Conservation (phyloP, 1,284 basidiomycete genomes). For the Austroboletus niveus region DNA sequence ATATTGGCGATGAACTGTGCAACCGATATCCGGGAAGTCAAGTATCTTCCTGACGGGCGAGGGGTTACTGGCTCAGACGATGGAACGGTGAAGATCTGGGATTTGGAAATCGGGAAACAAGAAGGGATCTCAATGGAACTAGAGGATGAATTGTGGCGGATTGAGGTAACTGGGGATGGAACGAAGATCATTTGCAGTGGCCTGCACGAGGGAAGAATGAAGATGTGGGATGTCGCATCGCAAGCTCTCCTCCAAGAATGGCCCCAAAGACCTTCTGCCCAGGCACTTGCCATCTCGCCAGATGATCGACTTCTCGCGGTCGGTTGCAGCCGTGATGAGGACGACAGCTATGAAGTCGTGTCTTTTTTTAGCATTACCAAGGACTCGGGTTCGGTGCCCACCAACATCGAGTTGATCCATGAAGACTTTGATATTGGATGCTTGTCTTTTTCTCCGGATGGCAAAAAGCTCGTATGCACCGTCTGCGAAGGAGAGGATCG, state of each 20-base stretch:
- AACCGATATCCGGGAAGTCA: background rate
- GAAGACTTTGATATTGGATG: accelerated
- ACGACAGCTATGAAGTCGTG: accelerated
- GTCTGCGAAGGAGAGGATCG: background rate
- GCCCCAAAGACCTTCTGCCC: background rate
- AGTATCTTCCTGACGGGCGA: conserved; percentile 4
- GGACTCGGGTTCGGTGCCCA: too few species aligned
- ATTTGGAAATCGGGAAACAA: background rate
- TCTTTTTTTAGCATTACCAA: background rate
- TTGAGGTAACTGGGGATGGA: conserved; percentile 5
- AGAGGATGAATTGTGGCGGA: accelerated
- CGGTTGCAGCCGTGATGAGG: too few species aligned
- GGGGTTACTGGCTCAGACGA: conserved; percentile 1
- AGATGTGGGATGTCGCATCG: conserved; percentile 6
- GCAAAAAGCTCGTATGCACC: conserved; percentile 2
- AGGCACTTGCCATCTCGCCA: background rate
- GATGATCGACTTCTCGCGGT: background rate
- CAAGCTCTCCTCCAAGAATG: background rate
- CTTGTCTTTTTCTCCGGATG: conserved; percentile 10
- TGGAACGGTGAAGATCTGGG: conserved; percentile 1
- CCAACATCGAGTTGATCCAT: background rate
- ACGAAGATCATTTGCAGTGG: conserved; percentile 1
- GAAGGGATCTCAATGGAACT: conserved; percentile 1
- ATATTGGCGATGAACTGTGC: too few species aligned
- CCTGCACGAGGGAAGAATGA: background rate